Conservation (phyloP, 1,284 basidiomycete species). For the Malassezia furfur region DNA sequence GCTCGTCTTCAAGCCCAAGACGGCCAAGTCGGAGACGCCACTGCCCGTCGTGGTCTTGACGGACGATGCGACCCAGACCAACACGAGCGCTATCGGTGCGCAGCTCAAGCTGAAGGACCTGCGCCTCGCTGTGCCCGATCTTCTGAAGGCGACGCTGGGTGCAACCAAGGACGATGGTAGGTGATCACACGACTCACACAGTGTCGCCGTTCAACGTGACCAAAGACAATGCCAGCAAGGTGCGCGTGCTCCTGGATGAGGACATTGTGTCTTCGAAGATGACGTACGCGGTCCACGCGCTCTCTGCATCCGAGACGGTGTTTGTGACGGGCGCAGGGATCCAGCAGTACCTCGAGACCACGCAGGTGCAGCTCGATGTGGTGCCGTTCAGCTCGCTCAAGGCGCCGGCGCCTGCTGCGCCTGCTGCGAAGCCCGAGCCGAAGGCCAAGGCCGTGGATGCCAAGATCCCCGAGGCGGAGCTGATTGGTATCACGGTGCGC, state of each 20-base stretch:
- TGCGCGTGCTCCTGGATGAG: slow-evolving; percentile 33
- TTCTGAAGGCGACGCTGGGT: slow-evolving; percentile 72
- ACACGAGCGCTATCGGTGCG: slow-evolving; percentile 60
- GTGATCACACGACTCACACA: slow-evolving; percentile 43
- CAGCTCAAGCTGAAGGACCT: slow-evolving; percentile 80
- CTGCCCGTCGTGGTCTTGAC: slow-evolving; percentile 80
- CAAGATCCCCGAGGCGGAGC: slow-evolving; percentile 42
- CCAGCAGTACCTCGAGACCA: slow-evolving; percentile 34
- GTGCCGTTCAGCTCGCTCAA: slow-evolving; percentile 32
- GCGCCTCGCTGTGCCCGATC: slow-evolving; percentile 74
- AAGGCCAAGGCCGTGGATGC: slow-evolving; percentile 26
- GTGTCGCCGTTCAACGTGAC: slow-evolving; percentile 40
- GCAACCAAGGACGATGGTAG: slow-evolving; percentile 75
- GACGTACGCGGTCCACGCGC: slow-evolving; percentile 36
- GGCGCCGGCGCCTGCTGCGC: slow-evolving; percentile 20
- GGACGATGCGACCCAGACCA: slow-evolving; percentile 68
- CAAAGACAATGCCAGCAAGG: slow-evolving; percentile 26
- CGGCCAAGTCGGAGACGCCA: slow-evolving; percentile 72
- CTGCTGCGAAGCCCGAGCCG: slow-evolving; percentile 19
- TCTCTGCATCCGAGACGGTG: slow-evolving; percentile 37
- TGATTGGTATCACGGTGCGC: slow-evolving; percentile 47
- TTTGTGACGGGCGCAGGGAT: slow-evolving; percentile 39
- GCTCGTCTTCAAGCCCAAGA: slow-evolving; percentile 81
- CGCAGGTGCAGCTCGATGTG: slow-evolving; percentile 35
- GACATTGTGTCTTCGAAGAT: slow-evolving; percentile 28